These are phyloP conservation scores for Bremia lactucae DNA, from an alignment of 352 stramenopile genomes.

Conservation along the genomic window DNA sequence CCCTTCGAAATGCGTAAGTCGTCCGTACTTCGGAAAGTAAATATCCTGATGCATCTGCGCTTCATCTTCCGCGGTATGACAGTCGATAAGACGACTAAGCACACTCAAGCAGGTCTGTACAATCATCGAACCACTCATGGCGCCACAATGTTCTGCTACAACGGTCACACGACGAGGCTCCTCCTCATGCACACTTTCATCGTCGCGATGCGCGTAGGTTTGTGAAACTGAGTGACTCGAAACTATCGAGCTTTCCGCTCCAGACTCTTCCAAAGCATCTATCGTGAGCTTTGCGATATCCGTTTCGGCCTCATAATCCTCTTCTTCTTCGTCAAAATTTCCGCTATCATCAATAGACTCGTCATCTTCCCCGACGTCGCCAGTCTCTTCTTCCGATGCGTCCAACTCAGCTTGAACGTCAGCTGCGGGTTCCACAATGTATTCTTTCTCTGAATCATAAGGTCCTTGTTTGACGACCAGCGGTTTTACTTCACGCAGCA, in stretches of 20 bases:
- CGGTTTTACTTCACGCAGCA: constrained; percentile 70
- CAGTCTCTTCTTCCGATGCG: constrained; percentile 48
- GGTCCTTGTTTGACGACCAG: constrained; percentile 54
- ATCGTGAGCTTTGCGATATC: constrained; percentile 47
- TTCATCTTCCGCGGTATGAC: constrained; percentile 74
- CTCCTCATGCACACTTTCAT: constrained; percentile 26
- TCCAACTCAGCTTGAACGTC: constrained; percentile 44
- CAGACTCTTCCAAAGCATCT: constrained; percentile 59
- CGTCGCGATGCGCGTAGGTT: constrained; percentile 18
- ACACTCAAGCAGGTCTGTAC: constrained; percentile 82
- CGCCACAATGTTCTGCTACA: constrained; percentile 61
- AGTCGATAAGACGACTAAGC: constrained; percentile 73
- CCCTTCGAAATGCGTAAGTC: constrained; percentile 74
- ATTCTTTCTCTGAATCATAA: constrained; percentile 58
- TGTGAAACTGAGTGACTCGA: constrained; percentile 28
- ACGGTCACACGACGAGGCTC: constrained; percentile 54
- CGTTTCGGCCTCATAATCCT: constrained; percentile 26
- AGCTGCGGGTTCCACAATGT: constrained; percentile 44
- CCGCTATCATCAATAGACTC: constrained; percentile 32
- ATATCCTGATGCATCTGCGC: constrained; percentile 68
- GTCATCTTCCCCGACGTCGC: constrained; percentile 22
- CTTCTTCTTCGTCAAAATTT: constrained; percentile 28
- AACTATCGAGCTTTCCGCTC: constrained; percentile 30
- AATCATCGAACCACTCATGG: constrained; percentile 81
- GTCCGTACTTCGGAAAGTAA: constrained; percentile 67